Conservation (phyloP, 2,329 filamentous ascomycete genomes). For the Aspergillus oerlinghausenensis region DNA sequence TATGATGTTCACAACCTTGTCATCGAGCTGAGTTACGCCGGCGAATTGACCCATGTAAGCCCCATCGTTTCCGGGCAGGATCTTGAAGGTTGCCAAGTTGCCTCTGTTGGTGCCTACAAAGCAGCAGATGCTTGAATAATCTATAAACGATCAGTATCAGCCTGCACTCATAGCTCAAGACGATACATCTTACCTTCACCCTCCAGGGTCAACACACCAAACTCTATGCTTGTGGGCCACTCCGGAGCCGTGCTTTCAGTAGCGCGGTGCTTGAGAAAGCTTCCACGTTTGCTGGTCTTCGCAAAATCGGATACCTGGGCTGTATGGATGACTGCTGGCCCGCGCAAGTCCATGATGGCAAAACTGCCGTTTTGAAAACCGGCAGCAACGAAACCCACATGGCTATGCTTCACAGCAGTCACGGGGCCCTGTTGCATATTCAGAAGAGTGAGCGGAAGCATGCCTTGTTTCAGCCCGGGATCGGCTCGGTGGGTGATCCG, state of each 20-base stretch:
- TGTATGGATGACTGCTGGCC: conserved; percentile 77
- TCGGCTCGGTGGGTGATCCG: conserved; percentile 72
- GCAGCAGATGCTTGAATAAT: conserved; percentile 89
- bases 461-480: conserved; percentile 67
- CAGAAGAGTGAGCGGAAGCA: conserved; percentile 75
- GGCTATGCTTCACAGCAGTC: conserved; percentile 75
- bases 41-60: conserved; percentile 69
- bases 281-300: conserved; percentile 70
- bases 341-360: conserved; percentile 80
- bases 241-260: conserved; percentile 53
- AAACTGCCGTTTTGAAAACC: conserved; percentile 80
- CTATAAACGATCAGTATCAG: conserved; percentile 33
- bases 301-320: conserved; percentile 67
- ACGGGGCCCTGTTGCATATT: conserved; percentile 80
- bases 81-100: conserved; percentile 82
- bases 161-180: background rate
- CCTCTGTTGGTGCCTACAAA: conserved; percentile 87
- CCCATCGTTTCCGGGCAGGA: conserved; percentile 66
- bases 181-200: conserved; percentile 59
- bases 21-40: conserved; percentile 64
- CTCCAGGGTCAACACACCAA: conserved; percentile 88
- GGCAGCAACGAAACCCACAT: conserved; percentile 84
- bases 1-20: conserved; percentile 67
- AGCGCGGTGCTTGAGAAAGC: conserved; percentile 57
- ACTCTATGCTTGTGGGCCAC: conserved; percentile 78